A percentile compares a stretch with the other conserved stretches of the same genome.
phyloP scores from a whole-genome alignment of 1,284 basidiomycete species.

The Ceratobasidium sp. region DNA sequence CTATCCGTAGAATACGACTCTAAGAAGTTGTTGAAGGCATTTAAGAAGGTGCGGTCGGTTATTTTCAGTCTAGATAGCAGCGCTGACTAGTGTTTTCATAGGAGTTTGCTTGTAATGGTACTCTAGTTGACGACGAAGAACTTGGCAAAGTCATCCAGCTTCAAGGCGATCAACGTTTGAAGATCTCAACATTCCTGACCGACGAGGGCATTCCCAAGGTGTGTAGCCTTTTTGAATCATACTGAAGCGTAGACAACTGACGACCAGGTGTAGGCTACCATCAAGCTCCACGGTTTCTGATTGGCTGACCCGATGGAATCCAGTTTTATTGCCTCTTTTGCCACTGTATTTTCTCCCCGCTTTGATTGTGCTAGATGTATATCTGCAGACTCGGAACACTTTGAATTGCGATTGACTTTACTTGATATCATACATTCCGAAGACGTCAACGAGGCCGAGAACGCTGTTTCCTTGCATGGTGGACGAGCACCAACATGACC shows the following conservation, averaged over 20 bases:
- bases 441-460: background rate
- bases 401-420: slow-evolving; percentile 10
- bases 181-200: slow-evolving; percentile 88
- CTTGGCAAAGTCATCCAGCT: slow-evolving; percentile 98
- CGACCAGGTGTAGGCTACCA: slow-evolving; percentile 58
- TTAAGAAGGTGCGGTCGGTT: slow-evolving; percentile 82
- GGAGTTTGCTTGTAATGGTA: slow-evolving; percentile 99
- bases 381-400: background rate
- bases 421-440: slow-evolving; percentile 1
- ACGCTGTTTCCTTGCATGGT: background rate
- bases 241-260: slow-evolving; percentile 8
- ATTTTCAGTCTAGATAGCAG: background rate
- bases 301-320: slow-evolving; percentile 35
- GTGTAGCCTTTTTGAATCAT: background rate
- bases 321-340: background rate
- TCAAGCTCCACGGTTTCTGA: slow-evolving; percentile 90
- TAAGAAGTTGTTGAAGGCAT: slow-evolving; percentile 98
- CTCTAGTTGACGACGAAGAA: slow-evolving; percentile 95
- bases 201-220: slow-evolving; percentile 75
- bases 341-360: slow-evolving; percentile 24
- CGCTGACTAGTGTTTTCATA: slow-evolving; percentile 53
- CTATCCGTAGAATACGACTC: slow-evolving; percentile 86
- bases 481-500: no score
- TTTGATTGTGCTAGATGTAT: slow-evolving; percentile 31
- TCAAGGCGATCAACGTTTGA: slow-evolving; percentile 96